Conservation (phyloP, 768 basidiomycete species). For the Rhizopogon vinicolor region DNA sequence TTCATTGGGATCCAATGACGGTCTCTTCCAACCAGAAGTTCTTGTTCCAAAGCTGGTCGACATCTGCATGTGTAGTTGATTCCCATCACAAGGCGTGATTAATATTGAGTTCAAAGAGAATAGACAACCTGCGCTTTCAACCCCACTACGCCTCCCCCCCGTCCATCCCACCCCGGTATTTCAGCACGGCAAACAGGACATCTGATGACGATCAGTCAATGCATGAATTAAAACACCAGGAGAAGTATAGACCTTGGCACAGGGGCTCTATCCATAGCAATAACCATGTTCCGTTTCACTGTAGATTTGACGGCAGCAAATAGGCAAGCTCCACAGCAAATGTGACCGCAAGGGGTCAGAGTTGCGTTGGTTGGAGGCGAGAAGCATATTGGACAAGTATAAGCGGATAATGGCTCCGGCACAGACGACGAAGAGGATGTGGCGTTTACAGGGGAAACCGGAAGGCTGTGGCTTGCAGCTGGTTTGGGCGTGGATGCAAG, state of each 20-base stretch:
- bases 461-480: not conserved
- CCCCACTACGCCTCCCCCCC: constrained; percentile 64
- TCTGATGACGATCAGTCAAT: constrained; percentile 22
- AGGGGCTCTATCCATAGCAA: constrained; percentile 26
- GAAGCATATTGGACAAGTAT: constrained; percentile 80
- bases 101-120: constrained; percentile 13
- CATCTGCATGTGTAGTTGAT: not conserved
- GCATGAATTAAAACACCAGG: not conserved
- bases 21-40: not conserved
- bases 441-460: not conserved
- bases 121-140: constrained; percentile 37
- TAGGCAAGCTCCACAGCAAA: constrained; percentile 73
- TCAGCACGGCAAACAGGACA: constrained; percentile 70
- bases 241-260: constrained; percentile 32
- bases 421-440: constrained; percentile 1
- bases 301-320: constrained; percentile 68
- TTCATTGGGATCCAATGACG: not conserved
- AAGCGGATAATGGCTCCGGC: constrained; percentile 44
- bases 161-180: constrained; percentile 68
- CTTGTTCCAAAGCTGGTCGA: not conserved
- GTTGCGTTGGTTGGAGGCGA: constrained; percentile 70
- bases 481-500: not conserved
- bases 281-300: constrained; percentile 40
- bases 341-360: constrained; percentile 76
- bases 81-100: not conserved